Evolutionary conservation across 2,329 filamentous ascomycete species (phyloP), one percentile per base, ranked within the genome.

Genomic region (Rhytidhysteron rufulum): DNA sequence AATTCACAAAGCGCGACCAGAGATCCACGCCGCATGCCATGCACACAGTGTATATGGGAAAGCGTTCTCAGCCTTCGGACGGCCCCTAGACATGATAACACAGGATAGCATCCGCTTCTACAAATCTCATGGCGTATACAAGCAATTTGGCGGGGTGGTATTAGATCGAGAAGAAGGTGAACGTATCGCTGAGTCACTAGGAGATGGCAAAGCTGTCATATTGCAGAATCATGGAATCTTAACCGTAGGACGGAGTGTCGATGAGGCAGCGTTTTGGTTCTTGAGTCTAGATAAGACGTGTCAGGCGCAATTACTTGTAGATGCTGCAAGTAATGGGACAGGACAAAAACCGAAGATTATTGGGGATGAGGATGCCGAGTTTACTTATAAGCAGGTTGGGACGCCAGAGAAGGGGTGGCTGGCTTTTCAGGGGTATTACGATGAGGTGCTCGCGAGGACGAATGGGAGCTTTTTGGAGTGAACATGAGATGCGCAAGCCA

Each of bases 221-320:
- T 39, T 68, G 5, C 59, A 66, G 38, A 68, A 68, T 27, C 65
- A 68, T 42, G 64, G 65, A 5, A 59, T 68, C 10, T 44, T 68
- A 11, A 68, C 65, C 1, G 57, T 61, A 15, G 63, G 63, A 1
- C 49, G 55, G 20, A 65, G 60, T 11, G 61, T 72, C 5, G 69
- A 71, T 47, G 69, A 69, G 32, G 69, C 68, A 10, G 68, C 67
- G 1, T 70, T 71, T 39, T 72, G 67, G 68, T 72, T 72, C 51
- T 41, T 71, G 6, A 63, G 58, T 13, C 48, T 72, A 9, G 69
- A 72, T 34, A 69, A 69, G 50, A 70, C 67, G 10, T 72, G 69
- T 40, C 68, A 71, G 37, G 67, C 67, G 15, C 69, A 72, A 49
- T 43, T 72, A 18, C 58, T 72, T 0, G 64, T 67, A 4, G 68